Base-by-base conservation (phyloP, 2,329 filamentous ascomycete genomes). In the Biscogniauxia sp. region DNA sequence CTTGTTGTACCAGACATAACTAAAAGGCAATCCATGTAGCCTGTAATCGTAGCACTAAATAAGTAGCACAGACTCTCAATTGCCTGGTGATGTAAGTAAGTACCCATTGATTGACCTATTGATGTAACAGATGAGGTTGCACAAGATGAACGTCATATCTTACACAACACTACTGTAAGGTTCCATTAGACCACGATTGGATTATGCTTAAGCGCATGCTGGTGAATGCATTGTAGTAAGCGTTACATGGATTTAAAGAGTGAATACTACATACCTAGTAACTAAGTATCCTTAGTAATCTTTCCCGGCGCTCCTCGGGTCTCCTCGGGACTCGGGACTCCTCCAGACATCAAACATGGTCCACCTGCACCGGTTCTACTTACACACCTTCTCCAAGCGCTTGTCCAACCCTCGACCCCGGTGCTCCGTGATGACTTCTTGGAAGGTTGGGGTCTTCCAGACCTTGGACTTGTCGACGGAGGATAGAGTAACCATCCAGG, bases 401-500 rank as follows among this genome's bases (percentile, higher is more conserved):
- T 7, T 32, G 11, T 32, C 7, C 28, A 45, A 17, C 37, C 37
- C n/a, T 45, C 37, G 37, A n/a, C 37, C 28, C 17, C 15, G 37
- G 15, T 45, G 37, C 13, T 45, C 37, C 37, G 15, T n/a, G 32
- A 37, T 37, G 19, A 51, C 62, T 37, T 28, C 56, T 28, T 45
- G 64, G 28, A 62, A 60, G 50, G 54, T 63, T 15, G 68, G 68
- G 2, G 37, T 61, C 37, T 67, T 70, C 45, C 68, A 70, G 59
- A 66, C 62, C 17, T 54, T 67, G 8, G 63, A 68, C 54, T 56
- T 68, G 45, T 63, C 59, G 9, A n/a, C 55, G 1, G 51, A 61
- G 15, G 53, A 61, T 23, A n/a, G 55, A 45, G 67, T 68, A 37
- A 50, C 64, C 37, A 71, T 77, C 63, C 69, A 64, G 51, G 76